Conservation (phyloP, 2,329 filamentous ascomycete genomes). For the Epichloe elymi region DNA sequence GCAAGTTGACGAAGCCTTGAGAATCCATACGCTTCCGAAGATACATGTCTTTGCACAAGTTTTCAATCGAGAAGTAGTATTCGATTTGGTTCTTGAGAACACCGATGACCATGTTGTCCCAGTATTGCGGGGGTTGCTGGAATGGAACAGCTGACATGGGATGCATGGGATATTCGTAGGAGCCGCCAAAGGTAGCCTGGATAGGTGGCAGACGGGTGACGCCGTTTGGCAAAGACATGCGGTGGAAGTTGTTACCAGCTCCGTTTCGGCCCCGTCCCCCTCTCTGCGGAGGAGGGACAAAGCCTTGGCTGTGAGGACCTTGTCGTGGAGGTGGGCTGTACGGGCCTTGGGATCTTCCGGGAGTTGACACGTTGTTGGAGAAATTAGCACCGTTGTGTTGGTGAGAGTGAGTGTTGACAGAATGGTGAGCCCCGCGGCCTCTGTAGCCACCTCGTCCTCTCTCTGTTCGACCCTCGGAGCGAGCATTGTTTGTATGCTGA, state of each 20-base stretch:
- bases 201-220: conserved; percentile 22
- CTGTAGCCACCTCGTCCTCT: conserved; percentile 32
- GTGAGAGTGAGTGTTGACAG: conserved; percentile 21
- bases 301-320: conserved; percentile 22
- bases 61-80: conserved; percentile 96
- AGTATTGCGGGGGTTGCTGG: conserved; percentile 31
- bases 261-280: conserved; percentile 23
- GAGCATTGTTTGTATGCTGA: conserved; percentile 13
- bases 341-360: conserved; percentile 22
- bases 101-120: conserved; percentile 34
- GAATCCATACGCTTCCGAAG: conserved; percentile 88
- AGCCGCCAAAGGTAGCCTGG: conserved; percentile 19
- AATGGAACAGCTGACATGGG: conserved; percentile 25
- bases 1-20: conserved; percentile 76
- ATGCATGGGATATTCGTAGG: conserved; percentile 27
- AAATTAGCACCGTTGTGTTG: conserved; percentile 19
- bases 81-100: conserved; percentile 48
- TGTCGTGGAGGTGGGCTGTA: conserved; percentile 34
- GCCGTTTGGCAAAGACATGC: conserved; percentile 27
- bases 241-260: conserved; percentile 21
- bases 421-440: conserved; percentile 31
- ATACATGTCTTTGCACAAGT: conserved; percentile 85
- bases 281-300: conserved; percentile 20
- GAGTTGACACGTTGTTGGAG: conserved; percentile 21
- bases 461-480: conserved; percentile 26